These are phyloP conservation scores for Monascus ruber DNA, from an alignment of 2,329 filamentous ascomycete genomes.

Conservation along the genomic window DNA sequence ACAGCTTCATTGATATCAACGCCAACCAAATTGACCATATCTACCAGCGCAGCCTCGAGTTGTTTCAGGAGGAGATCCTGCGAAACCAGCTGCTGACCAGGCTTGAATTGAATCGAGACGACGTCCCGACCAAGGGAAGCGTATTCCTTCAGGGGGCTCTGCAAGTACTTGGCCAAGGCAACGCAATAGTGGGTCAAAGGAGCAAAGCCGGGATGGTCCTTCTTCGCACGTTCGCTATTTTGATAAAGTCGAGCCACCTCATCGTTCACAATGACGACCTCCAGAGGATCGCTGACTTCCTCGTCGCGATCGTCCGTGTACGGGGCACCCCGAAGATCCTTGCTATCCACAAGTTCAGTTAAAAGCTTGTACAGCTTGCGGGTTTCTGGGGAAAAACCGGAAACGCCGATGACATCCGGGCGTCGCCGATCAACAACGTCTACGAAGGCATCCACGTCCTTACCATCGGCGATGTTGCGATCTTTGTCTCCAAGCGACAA, in stretches of 20 bases:
- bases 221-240: conserved; percentile 65
- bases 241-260: conserved; percentile 96
- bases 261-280: conserved; percentile 87
- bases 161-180: conserved; percentile 78
- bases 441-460: conserved; percentile 58
- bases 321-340: conserved; percentile 66
- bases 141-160: conserved; percentile 94
- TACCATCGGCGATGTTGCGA: conserved; percentile 54
- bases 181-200: conserved; percentile 81
- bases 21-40: conserved; percentile 94
- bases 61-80: conserved; percentile 77
- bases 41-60: conserved; percentile 92
- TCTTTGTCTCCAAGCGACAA: conserved; percentile 56
- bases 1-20: conserved; percentile 92
- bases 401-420: conserved; percentile 82
- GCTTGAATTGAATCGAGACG: conserved; percentile 74
- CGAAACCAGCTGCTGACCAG: conserved; percentile 77
- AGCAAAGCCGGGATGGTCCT: conserved; percentile 70
- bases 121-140: conserved; percentile 84
- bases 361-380: conserved; percentile 73
- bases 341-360: conserved; percentile 64
- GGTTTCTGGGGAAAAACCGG: conserved; percentile 79
- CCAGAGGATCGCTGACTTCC: conserved; percentile 65
- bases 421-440: conserved; percentile 68
- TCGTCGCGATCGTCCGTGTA: conserved; percentile 75